These are phyloP conservation scores for Marasmius oreades DNA, from an alignment of 1,284 basidiomycete genomes.

Conservation along the genomic window DNA sequence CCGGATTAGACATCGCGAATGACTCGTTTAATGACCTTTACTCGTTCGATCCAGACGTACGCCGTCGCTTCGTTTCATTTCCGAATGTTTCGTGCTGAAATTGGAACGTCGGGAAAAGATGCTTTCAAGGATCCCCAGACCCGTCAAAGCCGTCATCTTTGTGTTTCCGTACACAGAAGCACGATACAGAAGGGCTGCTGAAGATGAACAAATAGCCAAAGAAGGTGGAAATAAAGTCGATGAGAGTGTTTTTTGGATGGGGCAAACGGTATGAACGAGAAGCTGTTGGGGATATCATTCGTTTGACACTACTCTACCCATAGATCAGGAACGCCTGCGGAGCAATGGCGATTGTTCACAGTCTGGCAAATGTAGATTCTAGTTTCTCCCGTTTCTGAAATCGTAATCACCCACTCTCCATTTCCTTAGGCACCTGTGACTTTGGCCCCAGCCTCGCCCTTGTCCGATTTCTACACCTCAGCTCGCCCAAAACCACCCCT, in stretches of 20 bases:
- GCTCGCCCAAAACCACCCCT: background rate
- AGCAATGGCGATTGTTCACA: slow-evolving; percentile 4
- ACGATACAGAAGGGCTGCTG: slow-evolving; percentile 41
- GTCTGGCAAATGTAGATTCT: slow-evolving; percentile 2
- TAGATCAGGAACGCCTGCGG: slow-evolving; percentile 6
- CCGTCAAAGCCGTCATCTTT: slow-evolving; percentile 78
- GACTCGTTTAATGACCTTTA: slow-evolving; percentile 3
- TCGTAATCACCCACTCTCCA: background rate
- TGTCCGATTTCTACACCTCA: background rate
- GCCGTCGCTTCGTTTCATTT: background rate
- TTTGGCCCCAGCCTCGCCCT: background rate
- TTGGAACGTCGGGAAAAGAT: slow-evolving; percentile 41
- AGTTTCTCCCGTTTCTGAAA: background rate
- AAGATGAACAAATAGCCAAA: slow-evolving; percentile 49
- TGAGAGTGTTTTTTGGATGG: slow-evolving; percentile 67
- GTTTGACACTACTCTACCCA: too few relatives aligned
- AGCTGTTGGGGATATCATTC: too few relatives aligned
- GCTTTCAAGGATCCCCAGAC: slow-evolving; percentile 62
- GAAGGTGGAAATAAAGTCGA: slow-evolving; percentile 54
- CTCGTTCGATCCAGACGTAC: slow-evolving; percentile 5
- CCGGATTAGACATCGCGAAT: slow-evolving; percentile 2
- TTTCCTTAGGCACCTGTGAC: background rate
- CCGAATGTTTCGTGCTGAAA: background rate
- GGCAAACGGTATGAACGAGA: slow-evolving; percentile 56
- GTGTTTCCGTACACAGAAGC: slow-evolving; percentile 73